Evolutionary conservation across 306 rosid genomes (phyloP), one percentile per base, ranked within the genome.

Genomic region (Lathyrus aphaca): DNA sequence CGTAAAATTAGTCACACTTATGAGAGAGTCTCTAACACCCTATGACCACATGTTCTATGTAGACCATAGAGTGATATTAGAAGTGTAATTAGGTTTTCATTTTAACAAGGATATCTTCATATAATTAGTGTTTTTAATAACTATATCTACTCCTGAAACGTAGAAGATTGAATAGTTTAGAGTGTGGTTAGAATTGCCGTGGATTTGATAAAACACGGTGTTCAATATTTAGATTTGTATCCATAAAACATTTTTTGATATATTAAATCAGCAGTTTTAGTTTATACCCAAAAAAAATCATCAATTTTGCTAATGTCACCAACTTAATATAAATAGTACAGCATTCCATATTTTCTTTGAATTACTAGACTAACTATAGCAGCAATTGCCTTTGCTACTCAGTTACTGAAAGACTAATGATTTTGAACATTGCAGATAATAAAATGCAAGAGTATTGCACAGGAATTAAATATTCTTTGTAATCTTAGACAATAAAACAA

Each of bases 391-490:
- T 35, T 15, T 40, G 50, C 50, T 21, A 54, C 54, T 44, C 54
- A 61, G 29, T 12, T 54, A 25, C 37, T 54, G 17, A n/a, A n/a
- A 42, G 32, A 23, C 14, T 6, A 51, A 51, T 43, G 60, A 4
- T 62, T 69, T 17, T 19, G 42, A 69, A 49, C 25, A 46, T 48
- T 11, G 62, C 68, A 64, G 11, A 63, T 38, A 51, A 42, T 39
- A 15, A 16, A 43, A 69, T 54, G 27, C 46, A 44, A 35, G n/a
- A 43, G 11, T 29, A 32, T 32, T 15, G 49, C 38, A 54, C 55
- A 78, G 7, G 27, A 72, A 57, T 21, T 12, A 78, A 14, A 72
- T 7, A 72, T 66, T 66, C 77, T 15, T 63, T 63, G 66, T 45
- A 38, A 25, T 56, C 56, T 64, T 55, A 10, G 30, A 43, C 18